phyloP scores from a whole-genome alignment of 2,329 filamentous ascomycete species.

The Penicillium sp. region DNA sequence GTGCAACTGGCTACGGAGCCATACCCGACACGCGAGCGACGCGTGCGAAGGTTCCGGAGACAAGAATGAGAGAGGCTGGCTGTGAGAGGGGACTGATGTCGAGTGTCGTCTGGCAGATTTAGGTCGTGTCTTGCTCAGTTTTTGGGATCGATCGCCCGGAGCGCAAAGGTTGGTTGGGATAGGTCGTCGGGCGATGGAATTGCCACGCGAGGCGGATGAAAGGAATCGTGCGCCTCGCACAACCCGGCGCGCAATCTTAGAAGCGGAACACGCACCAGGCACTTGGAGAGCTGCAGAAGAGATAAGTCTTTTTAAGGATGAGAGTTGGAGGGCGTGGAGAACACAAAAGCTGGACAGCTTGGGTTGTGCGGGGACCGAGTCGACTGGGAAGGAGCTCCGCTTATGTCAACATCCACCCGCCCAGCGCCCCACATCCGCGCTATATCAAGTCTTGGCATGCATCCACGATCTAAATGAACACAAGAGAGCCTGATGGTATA shows the following conservation, averaged over 20 bases:
- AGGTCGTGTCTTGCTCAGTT: no score
- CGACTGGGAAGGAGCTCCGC: slow-evolving; percentile 18
- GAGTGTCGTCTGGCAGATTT: no score
- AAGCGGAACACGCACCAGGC: slow-evolving; percentile 10
- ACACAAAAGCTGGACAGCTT: slow-evolving; percentile 1
- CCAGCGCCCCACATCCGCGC: neutral
- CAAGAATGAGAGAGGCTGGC: neutral
- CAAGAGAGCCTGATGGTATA: no score
- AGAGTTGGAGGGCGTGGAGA: neutral
- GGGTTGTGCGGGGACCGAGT: slow-evolving; percentile 1
- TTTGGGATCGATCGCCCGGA: no score
- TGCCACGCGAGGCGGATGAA: slow-evolving; percentile 19
- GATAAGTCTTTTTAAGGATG: neutral
- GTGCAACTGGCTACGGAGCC: slow-evolving; percentile 22
- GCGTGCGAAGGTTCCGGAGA: slow-evolving; percentile 10
- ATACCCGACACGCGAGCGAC: slow-evolving; percentile 25
- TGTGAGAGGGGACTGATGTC: neutral
- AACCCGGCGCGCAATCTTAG: slow-evolving; percentile 13
- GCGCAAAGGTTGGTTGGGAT: slow-evolving; percentile 6
- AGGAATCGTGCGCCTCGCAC: slow-evolving; percentile 14
- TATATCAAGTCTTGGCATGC: no score
- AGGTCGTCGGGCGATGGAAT: slow-evolving; percentile 12
- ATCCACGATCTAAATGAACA: no score
- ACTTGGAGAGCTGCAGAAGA: neutral
- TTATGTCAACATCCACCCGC: slow-evolving; percentile 22